Evolutionary conservation across 1,284 basidiomycete genomes (phyloP).

Genomic region (Melampsora americana): DNA sequence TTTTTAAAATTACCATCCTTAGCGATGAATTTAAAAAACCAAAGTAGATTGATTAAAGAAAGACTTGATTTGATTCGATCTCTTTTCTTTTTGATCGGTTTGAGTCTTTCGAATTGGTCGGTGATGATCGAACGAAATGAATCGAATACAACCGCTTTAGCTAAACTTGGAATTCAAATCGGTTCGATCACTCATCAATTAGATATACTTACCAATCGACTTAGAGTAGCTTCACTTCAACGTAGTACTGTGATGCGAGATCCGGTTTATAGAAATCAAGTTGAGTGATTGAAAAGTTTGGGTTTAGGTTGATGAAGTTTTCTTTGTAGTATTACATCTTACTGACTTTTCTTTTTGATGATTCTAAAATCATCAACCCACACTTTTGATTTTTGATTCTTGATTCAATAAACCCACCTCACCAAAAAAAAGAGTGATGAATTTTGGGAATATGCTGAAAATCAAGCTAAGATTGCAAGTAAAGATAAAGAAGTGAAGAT

Average conservation of each 20-base stretch:
- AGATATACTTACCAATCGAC: slow-evolving; percentile 30
- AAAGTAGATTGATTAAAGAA: slow-evolving; percentile 16
- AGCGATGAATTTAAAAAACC: background rate
- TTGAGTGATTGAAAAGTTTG: background rate
- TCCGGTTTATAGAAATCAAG: slow-evolving; percentile 1
- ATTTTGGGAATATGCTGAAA: slow-evolving; percentile 26
- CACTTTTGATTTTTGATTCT: background rate
- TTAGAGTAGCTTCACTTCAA: slow-evolving; percentile 35
- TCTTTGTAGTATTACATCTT: background rate
- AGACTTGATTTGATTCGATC: background rate
- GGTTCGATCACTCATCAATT: slow-evolving; percentile 4
- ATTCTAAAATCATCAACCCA: background rate
- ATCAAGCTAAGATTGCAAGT: slow-evolving; percentile 9
- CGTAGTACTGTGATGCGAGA: slow-evolving; percentile 31
- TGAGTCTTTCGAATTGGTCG: slow-evolving; percentile 11
- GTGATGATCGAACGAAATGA: slow-evolving; percentile 20
- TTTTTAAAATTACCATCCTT: slow-evolving; percentile 10
- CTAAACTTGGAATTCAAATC: slow-evolving; percentile 27
- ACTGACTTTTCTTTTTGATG: background rate
- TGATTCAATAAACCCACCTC: background rate
- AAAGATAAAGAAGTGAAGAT: background rate
- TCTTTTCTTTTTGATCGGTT: slow-evolving; percentile 4
- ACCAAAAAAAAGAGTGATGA: background rate
- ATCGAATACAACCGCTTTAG: background rate
- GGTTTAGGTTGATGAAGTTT: background rate